phyloP scores from a whole-genome alignment of 495 filamentous ascomycete species.

The Tuber calosporum region DNA sequence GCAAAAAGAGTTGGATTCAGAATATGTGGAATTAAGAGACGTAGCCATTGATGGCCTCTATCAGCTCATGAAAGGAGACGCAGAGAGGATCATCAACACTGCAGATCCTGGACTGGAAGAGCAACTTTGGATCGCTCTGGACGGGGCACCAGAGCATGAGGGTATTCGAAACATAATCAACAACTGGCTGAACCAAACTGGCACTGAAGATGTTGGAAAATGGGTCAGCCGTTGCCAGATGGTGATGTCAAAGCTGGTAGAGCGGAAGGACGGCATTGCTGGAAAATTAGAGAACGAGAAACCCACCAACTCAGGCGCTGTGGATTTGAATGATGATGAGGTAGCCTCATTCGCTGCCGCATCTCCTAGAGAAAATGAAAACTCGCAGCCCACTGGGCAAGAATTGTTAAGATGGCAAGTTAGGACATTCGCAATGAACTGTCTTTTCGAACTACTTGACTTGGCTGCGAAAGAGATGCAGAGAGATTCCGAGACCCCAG shows the following conservation, averaged over 20 bases:
- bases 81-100: constrained; percentile 64
- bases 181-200: constrained; percentile 86
- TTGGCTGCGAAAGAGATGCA: constrained; percentile 76
- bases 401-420: constrained; percentile 94
- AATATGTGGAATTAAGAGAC: constrained; percentile 59
- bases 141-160: constrained; percentile 64
- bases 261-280: constrained; percentile 49
- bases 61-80: constrained; percentile 89
- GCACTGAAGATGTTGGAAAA: constrained; percentile 62
- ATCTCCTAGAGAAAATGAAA: constrained; percentile 57
- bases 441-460: constrained; percentile 73
- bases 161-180: constrained; percentile 73
- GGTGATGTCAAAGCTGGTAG: constrained; percentile 73
- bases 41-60: constrained; percentile 82
- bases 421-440: constrained; percentile 86
- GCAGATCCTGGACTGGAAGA: constrained; percentile 76
- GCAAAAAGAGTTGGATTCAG: constrained; percentile 66
- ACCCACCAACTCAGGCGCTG: constrained; percentile 48
- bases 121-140: constrained; percentile 81
- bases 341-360: constrained; percentile 85
- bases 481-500: constrained; percentile 43
- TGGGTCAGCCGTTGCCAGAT: constrained; percentile 87
- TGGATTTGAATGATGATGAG: constrained; percentile 88
- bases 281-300: constrained; percentile 46
- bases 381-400: constrained; percentile 59